Evolutionary conservation across 257 asterid genomes (phyloP).

Genomic region (Primulina eburnea): DNA sequence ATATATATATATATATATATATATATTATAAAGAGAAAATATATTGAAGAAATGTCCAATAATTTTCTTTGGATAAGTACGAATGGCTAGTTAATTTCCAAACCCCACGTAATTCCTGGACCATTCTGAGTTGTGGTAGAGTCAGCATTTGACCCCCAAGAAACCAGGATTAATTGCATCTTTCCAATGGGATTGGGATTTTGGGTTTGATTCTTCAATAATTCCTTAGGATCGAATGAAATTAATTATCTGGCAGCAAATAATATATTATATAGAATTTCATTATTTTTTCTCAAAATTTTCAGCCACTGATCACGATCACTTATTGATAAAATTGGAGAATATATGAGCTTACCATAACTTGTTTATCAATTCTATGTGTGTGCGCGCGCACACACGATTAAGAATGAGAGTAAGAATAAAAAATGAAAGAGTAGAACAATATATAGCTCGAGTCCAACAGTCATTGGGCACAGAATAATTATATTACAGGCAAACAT

Average conservation of each 20-base stretch:
- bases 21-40: too few species aligned
- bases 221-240: constrained; percentile 10
- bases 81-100: constrained; percentile 8
- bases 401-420: too few species aligned
- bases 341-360: too few species aligned
- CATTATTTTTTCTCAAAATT: too few species aligned
- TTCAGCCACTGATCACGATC: too few species aligned
- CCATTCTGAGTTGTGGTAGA: constrained; percentile 23
- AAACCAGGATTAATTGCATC: too few species aligned
- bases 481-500: constrained; percentile 51
- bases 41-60: constrained; percentile 4
- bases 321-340: too few species aligned
- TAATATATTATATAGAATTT: too few species aligned
- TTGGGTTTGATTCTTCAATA: neutral
- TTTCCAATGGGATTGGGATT: constrained; percentile 18
- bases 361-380: too few species aligned
- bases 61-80: constrained; percentile 28
- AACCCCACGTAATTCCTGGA: constrained; percentile 25
- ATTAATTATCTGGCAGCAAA: too few species aligned
- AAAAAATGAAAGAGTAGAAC: constrained; percentile 26
- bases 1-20: too few species aligned
- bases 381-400: too few species aligned
- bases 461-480: constrained; percentile 28
- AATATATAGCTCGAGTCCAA: constrained; percentile 30
- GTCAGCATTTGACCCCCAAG: neutral